Evolutionary conservation across 768 basidiomycete species (phyloP).

Genomic region (Pisolithus marmoratus): DNA sequence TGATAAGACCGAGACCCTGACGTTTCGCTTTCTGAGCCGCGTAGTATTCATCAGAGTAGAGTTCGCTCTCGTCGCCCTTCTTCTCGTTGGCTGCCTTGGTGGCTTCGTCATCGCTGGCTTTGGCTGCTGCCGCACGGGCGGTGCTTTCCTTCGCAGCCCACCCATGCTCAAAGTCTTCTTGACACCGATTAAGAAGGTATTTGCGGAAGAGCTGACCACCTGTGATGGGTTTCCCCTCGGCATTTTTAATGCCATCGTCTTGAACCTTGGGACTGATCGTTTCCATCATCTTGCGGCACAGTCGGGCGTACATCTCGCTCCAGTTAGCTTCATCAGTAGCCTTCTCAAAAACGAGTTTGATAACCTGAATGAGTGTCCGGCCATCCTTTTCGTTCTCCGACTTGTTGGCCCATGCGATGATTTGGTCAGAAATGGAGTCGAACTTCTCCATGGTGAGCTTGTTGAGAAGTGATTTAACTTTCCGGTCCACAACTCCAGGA

Average conservation of each 20-base stretch:
- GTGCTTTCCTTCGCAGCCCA: conserved; percentile 89
- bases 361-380: conserved; percentile 91
- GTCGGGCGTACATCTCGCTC: conserved; percentile 96
- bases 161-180: conserved; percentile 95
- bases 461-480: conserved; percentile 89
- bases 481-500: conserved; percentile 85
- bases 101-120: conserved; percentile 82
- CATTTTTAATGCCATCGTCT: conserved; percentile 78
- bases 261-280: conserved; percentile 82
- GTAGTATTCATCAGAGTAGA: conserved; percentile 96
- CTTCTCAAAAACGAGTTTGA: conserved; percentile 94
- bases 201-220: conserved; percentile 96
- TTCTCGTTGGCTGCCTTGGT: conserved; percentile 62
- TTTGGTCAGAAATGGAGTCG: conserved; percentile 92
- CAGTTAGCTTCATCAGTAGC: conserved; percentile 93
- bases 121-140: conserved; percentile 78
- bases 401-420: conserved; percentile 93
- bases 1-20: conserved; percentile 93
- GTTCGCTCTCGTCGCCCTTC: conserved; percentile 53
- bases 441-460: conserved; percentile 97
- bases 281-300: conserved; percentile 96
- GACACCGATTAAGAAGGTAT: conserved; percentile 93
- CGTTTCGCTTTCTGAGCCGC: conserved; percentile 96
- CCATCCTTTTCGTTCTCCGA: conserved; percentile 90
- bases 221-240: conserved; percentile 82